Conservation (phyloP, 2,329 filamentous ascomycete species). For the Exophiala dermatitidis region DNA sequence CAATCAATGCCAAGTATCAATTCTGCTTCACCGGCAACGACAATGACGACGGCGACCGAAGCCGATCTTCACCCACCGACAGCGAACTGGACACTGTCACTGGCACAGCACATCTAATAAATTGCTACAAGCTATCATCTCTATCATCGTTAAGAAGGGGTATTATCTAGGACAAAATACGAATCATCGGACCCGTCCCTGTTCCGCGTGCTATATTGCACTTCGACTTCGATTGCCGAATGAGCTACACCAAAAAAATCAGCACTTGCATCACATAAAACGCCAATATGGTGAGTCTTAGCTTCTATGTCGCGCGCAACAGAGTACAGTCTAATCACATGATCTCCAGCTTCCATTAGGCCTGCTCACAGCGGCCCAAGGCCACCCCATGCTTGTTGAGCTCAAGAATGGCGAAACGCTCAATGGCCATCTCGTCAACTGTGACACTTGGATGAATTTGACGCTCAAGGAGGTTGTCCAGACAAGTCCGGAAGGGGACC, state of each 20-base stretch:
- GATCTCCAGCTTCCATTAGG: conserved; percentile 55
- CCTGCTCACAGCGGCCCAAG: conserved; percentile 89
- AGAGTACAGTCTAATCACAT: background rate
- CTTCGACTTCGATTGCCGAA: background rate
- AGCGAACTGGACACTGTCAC: background rate
- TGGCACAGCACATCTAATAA: too few relatives aligned
- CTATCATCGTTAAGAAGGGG: too few relatives aligned
- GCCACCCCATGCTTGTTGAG: conserved; percentile 95
- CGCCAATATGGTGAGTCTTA: background rate
- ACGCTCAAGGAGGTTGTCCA: conserved; percentile 96
- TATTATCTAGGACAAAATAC: too few relatives aligned
- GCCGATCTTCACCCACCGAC: background rate
- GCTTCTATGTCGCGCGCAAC: background rate
- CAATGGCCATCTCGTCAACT: conserved; percentile 90
- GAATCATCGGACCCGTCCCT: too few relatives aligned
- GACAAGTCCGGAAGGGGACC: conserved; percentile 89
- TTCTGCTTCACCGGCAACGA: background rate
- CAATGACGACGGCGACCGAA: too few relatives aligned
- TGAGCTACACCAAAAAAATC: background rate
- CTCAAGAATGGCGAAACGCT: conserved; percentile 96
- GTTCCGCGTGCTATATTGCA: too few relatives aligned
- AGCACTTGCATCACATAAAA: background rate
- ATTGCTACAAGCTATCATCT: too few relatives aligned
- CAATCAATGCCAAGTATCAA: background rate
- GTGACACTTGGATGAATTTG: conserved; percentile 99